These are phyloP conservation scores for Amanita fuliginea DNA, from an alignment of 768 basidiomycete genomes.

Conservation along the genomic window DNA sequence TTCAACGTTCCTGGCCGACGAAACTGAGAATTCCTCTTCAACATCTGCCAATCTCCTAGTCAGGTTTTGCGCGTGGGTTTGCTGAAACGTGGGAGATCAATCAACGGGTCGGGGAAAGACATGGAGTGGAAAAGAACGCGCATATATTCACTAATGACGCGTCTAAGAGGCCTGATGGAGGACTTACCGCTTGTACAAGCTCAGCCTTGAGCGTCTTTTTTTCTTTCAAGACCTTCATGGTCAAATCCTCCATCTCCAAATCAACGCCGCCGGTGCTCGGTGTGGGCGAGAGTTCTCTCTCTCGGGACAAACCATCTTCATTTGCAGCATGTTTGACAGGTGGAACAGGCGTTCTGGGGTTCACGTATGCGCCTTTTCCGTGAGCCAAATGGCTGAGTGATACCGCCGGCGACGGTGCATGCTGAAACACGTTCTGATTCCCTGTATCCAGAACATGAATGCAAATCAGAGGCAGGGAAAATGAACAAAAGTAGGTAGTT, in stretches of 20 bases:
- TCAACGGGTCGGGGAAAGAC: not conserved
- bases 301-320: not conserved
- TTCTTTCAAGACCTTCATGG: constrained; percentile 1
- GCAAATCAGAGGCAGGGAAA: not conserved
- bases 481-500: not conserved
- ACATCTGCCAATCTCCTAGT: not conserved
- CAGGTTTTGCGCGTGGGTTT: not conserved
- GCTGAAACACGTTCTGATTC: not conserved
- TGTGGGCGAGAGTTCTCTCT: not conserved
- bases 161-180: not conserved
- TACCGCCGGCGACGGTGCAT: not conserved
- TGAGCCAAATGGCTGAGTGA: not conserved
- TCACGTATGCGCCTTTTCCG: constrained; percentile 1
- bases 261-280: not conserved
- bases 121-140: not conserved
- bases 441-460: not conserved
- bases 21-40: not conserved
- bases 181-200: constrained; percentile 1
- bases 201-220: constrained; percentile 1
- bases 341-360: not conserved
- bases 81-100: not conserved
- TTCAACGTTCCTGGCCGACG: not conserved
- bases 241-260: not conserved
- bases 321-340: not conserved
- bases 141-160: not conserved